These are phyloP conservation scores for Trapa bicornis DNA, from an alignment of 345 rosid species.

Conservation along the genomic window DNA sequence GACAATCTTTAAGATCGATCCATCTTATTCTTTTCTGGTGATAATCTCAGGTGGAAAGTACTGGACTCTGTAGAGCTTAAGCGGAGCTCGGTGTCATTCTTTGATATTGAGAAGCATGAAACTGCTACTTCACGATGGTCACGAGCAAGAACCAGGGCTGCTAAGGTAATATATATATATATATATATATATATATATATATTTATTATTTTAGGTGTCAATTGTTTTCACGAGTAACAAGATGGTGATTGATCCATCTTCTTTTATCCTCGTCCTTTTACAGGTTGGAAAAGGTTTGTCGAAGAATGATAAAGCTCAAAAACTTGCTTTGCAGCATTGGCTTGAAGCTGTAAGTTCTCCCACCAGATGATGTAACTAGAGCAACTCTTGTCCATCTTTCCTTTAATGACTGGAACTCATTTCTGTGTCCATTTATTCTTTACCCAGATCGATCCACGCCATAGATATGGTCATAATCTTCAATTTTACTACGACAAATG, in stretches of 20 bases:
- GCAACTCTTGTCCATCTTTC: neutral
- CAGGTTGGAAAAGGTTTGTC: conserved; percentile 89
- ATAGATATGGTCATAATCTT: conserved; percentile 89
- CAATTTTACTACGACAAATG: conserved; percentile 70
- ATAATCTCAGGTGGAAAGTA: conserved; percentile 64
- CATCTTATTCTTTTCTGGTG: neutral
- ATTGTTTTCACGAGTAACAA: neutral
- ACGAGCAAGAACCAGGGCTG: conserved; percentile 87
- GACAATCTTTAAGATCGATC: neutral
- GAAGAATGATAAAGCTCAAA: conserved; percentile 73
- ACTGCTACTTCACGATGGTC: conserved; percentile 93
- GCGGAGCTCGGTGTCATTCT: conserved; percentile 79
- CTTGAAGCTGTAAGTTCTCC: conserved; percentile 84
- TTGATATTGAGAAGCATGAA: conserved; percentile 83
- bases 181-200: neutral
- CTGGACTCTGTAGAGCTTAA: conserved; percentile 80
- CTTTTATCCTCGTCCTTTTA: conserved; percentile 1
- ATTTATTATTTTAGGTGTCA: neutral
- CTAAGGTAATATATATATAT: conserved; percentile 29
- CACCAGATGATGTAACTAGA: neutral
- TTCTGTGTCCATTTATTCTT: neutral
- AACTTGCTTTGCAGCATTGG: conserved; percentile 85
- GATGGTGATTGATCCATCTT: neutral
- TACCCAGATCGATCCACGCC: conserved; percentile 82
- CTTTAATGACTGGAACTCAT: conserved; percentile 9